Evolutionary conservation across 1,284 basidiomycete species (phyloP).

Genomic region (Sutorius eximius): DNA sequence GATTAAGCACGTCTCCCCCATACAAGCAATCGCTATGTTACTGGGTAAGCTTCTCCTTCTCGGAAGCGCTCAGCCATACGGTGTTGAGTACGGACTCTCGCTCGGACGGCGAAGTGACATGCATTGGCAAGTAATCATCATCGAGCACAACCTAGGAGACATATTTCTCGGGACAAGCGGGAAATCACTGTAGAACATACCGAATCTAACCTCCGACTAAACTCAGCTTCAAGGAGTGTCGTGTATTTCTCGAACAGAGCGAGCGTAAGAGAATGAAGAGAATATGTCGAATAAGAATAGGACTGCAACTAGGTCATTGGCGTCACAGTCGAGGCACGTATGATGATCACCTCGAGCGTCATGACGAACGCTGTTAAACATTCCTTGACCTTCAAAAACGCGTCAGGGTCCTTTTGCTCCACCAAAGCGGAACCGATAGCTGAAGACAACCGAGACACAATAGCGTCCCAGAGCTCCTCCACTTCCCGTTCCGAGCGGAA

Average conservation of each 20-base stretch:
- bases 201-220: slow-evolving; percentile 77
- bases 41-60: slow-evolving; percentile 64
- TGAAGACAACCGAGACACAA: slow-evolving; percentile 76
- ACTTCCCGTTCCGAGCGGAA: slow-evolving; percentile 91
- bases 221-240: slow-evolving; percentile 80
- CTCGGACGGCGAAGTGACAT: slow-evolving; percentile 71
- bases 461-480: slow-evolving; percentile 94
- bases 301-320: slow-evolving; percentile 49
- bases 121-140: slow-evolving; percentile 93
- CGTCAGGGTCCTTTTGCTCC: slow-evolving; percentile 79
- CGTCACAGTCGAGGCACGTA: neutral
- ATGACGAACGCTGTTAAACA: slow-evolving; percentile 86
- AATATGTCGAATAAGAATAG: slow-evolving; percentile 81
- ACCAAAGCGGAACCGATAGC: slow-evolving; percentile 76
- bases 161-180: neutral
- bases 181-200: slow-evolving; percentile 43
- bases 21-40: slow-evolving; percentile 37
- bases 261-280: slow-evolving; percentile 84
- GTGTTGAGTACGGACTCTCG: slow-evolving; percentile 77
- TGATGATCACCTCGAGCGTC: slow-evolving; percentile 78
- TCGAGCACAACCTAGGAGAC: slow-evolving; percentile 72
- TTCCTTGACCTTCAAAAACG: slow-evolving; percentile 85
- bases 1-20: slow-evolving; percentile 6
- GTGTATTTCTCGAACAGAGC: slow-evolving; percentile 92
- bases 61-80: slow-evolving; percentile 81